A percentile compares a stretch with the other conserved stretches of the same genome.
Evolutionary conservation across 2,329 filamentous ascomycete genomes (phyloP).

Genomic region (Aspergillus bombycis): DNA sequence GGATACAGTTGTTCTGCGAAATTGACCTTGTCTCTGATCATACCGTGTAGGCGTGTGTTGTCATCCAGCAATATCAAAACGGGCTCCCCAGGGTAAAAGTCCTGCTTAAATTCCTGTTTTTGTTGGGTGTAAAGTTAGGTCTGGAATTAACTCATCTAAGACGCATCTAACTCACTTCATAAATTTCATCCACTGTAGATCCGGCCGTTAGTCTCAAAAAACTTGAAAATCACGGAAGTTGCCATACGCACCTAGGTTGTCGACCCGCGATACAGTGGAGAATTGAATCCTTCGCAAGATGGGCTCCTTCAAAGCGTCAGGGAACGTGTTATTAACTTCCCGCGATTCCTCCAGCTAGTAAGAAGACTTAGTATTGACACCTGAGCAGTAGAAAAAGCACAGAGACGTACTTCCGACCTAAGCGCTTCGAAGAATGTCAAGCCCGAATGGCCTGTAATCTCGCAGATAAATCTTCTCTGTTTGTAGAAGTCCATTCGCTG

Average conservation of each 20-base stretch:
- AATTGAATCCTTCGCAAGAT: slow-evolving; percentile 91
- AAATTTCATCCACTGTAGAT: slow-evolving; percentile 52
- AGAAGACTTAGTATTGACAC: slow-evolving; percentile 9
- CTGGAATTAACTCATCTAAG: neutral
- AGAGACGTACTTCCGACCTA: slow-evolving; percentile 76
- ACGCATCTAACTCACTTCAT: slow-evolving; percentile 43
- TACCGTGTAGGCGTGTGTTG: slow-evolving; percentile 70
- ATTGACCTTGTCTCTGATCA: slow-evolving; percentile 82
- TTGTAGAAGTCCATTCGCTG: slow-evolving; percentile 89
- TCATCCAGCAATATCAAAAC: slow-evolving; percentile 73
- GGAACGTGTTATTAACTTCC: slow-evolving; percentile 90
- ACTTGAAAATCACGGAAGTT: slow-evolving; percentile 2
- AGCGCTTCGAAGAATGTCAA: slow-evolving; percentile 91
- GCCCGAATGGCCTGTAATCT: slow-evolving; percentile 90
- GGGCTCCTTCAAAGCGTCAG: slow-evolving; percentile 86
- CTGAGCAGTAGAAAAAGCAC: slow-evolving; percentile 9
- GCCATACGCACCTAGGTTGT: slow-evolving; percentile 65
- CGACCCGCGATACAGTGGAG: slow-evolving; percentile 84
- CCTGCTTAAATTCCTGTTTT: slow-evolving; percentile 72
- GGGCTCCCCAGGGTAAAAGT: slow-evolving; percentile 87
- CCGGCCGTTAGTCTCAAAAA: slow-evolving; percentile 22
- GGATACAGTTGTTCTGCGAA: slow-evolving; percentile 63
- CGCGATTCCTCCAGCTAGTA: slow-evolving; percentile 73
- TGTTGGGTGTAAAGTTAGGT: slow-evolving; percentile 21
- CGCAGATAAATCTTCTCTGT: slow-evolving; percentile 91